These are phyloP conservation scores for Hansfordia pulvinata DNA, from an alignment of 2,329 filamentous ascomycete species.

Conservation along the genomic window DNA sequence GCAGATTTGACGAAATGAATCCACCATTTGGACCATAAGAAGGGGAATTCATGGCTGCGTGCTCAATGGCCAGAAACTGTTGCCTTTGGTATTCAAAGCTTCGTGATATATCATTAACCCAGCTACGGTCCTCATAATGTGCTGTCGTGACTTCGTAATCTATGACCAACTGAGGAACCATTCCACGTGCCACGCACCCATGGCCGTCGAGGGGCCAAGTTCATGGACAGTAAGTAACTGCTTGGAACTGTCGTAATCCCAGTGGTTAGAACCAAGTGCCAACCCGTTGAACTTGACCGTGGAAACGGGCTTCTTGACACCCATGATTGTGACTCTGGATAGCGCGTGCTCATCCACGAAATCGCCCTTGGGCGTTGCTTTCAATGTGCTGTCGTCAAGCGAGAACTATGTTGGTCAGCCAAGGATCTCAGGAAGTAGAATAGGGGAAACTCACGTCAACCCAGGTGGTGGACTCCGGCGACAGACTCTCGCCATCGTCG, in stretches of 20 bases:
- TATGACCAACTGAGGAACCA: constrained; percentile 44
- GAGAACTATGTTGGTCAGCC: constrained; percentile 21
- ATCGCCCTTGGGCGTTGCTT: constrained; percentile 30
- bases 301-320: constrained; percentile 25
- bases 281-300: constrained; percentile 39
- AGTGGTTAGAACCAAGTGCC: constrained; percentile 23
- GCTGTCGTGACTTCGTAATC: background rate
- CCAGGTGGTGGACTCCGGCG: constrained; percentile 37
- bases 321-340: constrained; percentile 49
- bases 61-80: too few species aligned
- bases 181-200: constrained; percentile 41
- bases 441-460: constrained; percentile 26
- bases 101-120: too few species aligned
- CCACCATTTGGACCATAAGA: too few species aligned
- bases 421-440: background rate
- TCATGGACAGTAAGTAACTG: constrained; percentile 35
- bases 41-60: too few species aligned
- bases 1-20: too few species aligned
- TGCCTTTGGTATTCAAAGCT: too few species aligned
- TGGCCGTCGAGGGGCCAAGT: constrained; percentile 30
- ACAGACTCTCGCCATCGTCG: constrained; percentile 60
- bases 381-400: constrained; percentile 27
- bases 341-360: constrained; percentile 44
- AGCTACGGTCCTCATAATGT: too few species aligned
- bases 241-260: constrained; percentile 31